phyloP scores from a whole-genome alignment of 2,329 filamentous ascomycete genomes.

The Trichophyton schoenleinii region DNA sequence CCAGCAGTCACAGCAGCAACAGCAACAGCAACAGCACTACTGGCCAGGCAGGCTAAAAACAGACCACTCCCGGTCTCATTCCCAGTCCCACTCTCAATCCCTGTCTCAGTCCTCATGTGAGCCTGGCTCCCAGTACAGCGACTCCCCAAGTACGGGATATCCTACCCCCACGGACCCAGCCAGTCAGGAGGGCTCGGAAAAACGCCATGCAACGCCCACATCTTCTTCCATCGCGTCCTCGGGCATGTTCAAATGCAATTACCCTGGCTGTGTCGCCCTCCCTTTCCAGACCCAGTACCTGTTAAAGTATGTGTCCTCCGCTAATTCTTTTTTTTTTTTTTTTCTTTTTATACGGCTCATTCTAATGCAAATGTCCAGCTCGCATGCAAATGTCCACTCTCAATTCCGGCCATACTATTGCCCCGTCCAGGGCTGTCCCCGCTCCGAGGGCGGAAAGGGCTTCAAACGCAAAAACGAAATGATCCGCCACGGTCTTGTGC shows the following conservation, averaged over 20 bases:
- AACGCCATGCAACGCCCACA: not conserved
- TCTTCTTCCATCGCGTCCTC: not conserved
- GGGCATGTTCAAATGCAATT: constrained; percentile 40
- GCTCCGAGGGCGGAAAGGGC: constrained; percentile 50
- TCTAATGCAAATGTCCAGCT: constrained; percentile 21
- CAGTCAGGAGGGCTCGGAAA: constrained; percentile 7
- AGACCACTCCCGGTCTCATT: constrained; percentile 16
- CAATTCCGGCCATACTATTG: constrained; percentile 52
- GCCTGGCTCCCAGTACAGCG: constrained; percentile 19
- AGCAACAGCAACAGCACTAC: constrained; percentile 9
- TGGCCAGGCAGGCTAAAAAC: constrained; percentile 21
- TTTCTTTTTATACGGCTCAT: not conserved
- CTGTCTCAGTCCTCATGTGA: constrained; percentile 17
- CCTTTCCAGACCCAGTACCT: constrained; percentile 55
- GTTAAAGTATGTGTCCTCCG: constrained; percentile 40
- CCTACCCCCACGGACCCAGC: constrained; percentile 29
- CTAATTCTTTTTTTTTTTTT: not conserved
- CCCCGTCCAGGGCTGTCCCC: constrained; percentile 44
- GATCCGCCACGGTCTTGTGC: constrained; percentile 72
- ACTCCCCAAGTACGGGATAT: constrained; percentile 27
- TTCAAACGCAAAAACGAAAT: constrained; percentile 61
- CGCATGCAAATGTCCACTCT: constrained; percentile 50
- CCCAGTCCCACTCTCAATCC: not conserved
- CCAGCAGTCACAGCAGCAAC: too few species aligned
- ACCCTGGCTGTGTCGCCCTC: constrained; percentile 43